Conservation (phyloP, 805 yeast genomes). For the Ogataea glucozyma region DNA sequence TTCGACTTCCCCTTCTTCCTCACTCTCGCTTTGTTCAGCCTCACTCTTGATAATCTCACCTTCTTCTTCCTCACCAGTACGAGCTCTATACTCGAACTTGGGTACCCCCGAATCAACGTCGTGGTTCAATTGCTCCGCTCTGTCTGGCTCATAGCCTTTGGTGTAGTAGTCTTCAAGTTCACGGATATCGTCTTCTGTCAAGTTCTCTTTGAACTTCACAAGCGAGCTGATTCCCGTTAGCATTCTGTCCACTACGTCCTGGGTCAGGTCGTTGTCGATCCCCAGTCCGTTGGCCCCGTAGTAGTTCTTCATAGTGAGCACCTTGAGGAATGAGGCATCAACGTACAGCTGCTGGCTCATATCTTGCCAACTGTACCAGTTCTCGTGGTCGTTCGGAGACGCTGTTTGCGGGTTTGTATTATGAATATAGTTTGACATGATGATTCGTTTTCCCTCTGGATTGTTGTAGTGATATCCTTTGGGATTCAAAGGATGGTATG, state of each 20-base stretch:
- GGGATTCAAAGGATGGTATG: slow-evolving; percentile 32
- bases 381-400: slow-evolving; percentile 24
- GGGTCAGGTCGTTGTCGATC: slow-evolving; percentile 29
- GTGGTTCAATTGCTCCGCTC: not conserved
- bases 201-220: slow-evolving; percentile 23
- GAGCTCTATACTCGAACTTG: not conserved
- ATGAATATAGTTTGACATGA: slow-evolving; percentile 28
- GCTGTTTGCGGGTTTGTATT: slow-evolving; percentile 28
- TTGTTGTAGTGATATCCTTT: slow-evolving; percentile 30
- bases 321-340: slow-evolving; percentile 39
- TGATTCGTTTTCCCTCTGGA: slow-evolving; percentile 23
- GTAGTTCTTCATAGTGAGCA: slow-evolving; percentile 35
- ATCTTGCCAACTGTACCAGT: slow-evolving; percentile 40
- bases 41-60: slow-evolving; percentile 3
- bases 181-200: slow-evolving; percentile 19
- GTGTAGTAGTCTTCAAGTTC: slow-evolving; percentile 24
- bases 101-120: slow-evolving; percentile 2
- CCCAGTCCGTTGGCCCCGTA: slow-evolving; percentile 26
- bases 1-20: not conserved
- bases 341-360: slow-evolving; percentile 40
- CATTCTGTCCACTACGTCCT: slow-evolving; percentile 36
- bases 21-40: slow-evolving; percentile 4
- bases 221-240: slow-evolving; percentile 28
- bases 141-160: slow-evolving; percentile 6
- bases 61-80: slow-evolving; percentile 6